Percentiles rank a stretch among this genome's conserved stretches.
phyloP scores from a whole-genome alignment of 2,329 filamentous ascomycete genomes.

The Paecilomyces variotii region DNA sequence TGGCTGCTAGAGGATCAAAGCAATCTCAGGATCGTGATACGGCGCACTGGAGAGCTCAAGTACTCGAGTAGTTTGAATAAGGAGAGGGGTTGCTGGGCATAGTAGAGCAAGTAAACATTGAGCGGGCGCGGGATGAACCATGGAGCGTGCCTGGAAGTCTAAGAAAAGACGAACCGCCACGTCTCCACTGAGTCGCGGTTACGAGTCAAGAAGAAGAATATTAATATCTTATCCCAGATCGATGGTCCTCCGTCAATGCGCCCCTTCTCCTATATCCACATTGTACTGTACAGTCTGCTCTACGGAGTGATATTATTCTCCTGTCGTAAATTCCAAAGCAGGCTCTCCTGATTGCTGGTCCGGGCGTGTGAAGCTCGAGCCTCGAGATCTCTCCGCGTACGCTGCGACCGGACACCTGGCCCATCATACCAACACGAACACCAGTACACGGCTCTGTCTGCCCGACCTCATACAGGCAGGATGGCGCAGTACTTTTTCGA shows the following conservation, averaged over 20 bases:
- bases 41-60: not conserved
- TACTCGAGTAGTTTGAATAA: not conserved
- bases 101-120: not conserved
- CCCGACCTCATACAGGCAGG: constrained; percentile 5
- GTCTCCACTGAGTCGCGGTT: not conserved
- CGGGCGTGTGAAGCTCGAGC: not conserved
- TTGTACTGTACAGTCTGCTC: not conserved
- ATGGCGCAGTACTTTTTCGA: constrained; percentile 86
- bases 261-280: not conserved
- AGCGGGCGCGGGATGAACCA: not conserved
- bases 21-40: not conserved
- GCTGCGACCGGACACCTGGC: not conserved
- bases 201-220: not conserved
- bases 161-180: not conserved
- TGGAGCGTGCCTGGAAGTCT: not conserved
- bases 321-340: not conserved
- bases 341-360: not conserved
- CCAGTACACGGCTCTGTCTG: not conserved
- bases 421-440: not conserved
- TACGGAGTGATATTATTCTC: not conserved
- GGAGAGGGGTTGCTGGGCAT: not conserved
- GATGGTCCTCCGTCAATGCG: not conserved
- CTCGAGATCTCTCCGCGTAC: not conserved
- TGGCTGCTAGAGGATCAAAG: not conserved
- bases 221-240: not conserved